Conservation (phyloP, 768 basidiomycete species). For the Rhodotorula graminis region DNA sequence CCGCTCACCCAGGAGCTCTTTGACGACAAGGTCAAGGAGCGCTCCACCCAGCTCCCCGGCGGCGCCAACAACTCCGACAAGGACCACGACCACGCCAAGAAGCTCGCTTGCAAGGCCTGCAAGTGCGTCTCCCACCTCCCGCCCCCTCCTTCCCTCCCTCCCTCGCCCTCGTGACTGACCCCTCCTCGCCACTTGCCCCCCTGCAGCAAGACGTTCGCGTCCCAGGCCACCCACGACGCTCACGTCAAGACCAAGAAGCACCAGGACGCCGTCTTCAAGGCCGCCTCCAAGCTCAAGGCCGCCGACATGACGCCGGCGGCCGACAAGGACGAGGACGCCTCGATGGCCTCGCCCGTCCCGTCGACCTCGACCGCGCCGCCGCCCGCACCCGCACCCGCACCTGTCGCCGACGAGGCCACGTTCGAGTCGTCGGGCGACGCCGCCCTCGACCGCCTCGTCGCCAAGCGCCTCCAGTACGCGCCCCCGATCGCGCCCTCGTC, state of each 20-base stretch:
- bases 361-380: conserved; percentile 24
- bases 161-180: neutral
- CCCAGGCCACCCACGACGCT: conserved; percentile 80
- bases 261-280: conserved; percentile 65
- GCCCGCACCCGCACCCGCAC: conserved; percentile 1
- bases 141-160: no score
- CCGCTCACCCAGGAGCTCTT: conserved; percentile 74
- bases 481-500: conserved; percentile 52
- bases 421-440: conserved; percentile 36
- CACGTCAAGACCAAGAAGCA: conserved; percentile 88
- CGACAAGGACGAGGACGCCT: neutral
- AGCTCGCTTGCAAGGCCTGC: conserved; percentile 66
- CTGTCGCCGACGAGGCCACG: neutral
- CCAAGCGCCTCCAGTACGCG: conserved; percentile 40
- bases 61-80: neutral
- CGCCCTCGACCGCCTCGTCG: conserved; percentile 36
- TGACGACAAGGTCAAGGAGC: conserved; percentile 79
- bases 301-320: conserved; percentile 9
- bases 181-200: conserved; percentile 2
- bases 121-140: conserved; percentile 54
- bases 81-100: conserved; percentile 17
- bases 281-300: conserved; percentile 32
- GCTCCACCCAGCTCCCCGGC: conserved; percentile 42
- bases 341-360: conserved; percentile 24
- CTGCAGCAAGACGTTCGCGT: conserved; percentile 76